These are phyloP conservation scores for Chlorella sp. DNA, from an alignment of 139 green algal genomes.

Conservation along the genomic window DNA sequence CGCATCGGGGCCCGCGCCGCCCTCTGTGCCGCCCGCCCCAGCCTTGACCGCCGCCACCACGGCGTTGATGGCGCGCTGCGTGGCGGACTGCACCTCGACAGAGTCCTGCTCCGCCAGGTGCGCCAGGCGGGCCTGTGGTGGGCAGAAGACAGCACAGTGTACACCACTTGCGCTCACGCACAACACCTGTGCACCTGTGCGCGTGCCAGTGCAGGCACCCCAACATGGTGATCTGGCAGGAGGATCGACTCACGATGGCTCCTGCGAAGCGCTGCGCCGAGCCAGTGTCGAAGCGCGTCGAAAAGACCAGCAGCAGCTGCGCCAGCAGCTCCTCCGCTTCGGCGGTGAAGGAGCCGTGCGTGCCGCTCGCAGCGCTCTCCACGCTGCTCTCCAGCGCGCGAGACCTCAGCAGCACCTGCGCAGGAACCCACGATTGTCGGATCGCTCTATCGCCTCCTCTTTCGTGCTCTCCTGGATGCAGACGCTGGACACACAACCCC, in stretches of 20 bases:
- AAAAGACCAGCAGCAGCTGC: constrained; percentile 15
- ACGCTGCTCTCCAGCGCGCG: constrained; percentile 39
- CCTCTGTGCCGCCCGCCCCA: not conserved
- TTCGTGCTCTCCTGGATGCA: too few species aligned
- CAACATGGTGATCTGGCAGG: too few species aligned
- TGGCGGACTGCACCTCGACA: not conserved
- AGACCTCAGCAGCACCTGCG: not conserved
- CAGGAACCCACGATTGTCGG: too few species aligned
- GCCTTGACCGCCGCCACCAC: not conserved
- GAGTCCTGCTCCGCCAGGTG: not conserved
- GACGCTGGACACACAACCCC: too few species aligned
- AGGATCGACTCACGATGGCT: not conserved
- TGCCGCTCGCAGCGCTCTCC: constrained; percentile 21
- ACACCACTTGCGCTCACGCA: too few species aligned
- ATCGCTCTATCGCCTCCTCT: too few species aligned
- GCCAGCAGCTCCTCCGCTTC: constrained; percentile 18
- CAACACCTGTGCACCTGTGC: too few species aligned
- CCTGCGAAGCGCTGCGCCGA: not conserved
- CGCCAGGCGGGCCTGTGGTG: not conserved
- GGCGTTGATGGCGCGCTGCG: not conserved
- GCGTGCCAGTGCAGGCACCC: too few species aligned
- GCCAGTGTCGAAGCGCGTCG: not conserved
- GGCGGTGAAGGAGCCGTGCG: not conserved
- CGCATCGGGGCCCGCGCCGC: too few species aligned
- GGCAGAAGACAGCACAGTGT: too few species aligned